Conservation (phyloP, 2,329 filamentous ascomycete genomes). For the Coniochaeta hoffmannii region DNA sequence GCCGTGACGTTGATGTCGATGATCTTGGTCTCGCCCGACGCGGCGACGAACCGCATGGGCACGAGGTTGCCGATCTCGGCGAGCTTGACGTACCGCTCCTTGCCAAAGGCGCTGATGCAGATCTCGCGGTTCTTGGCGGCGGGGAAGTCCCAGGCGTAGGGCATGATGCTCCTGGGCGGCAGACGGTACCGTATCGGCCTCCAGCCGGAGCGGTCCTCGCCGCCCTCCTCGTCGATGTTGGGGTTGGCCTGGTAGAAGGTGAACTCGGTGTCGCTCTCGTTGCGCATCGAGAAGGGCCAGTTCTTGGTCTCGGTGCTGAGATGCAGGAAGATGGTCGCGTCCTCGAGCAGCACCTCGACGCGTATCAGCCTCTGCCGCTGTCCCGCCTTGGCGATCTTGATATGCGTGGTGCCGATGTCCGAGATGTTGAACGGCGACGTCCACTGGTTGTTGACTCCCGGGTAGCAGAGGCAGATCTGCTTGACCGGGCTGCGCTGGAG, state of each 20-base stretch:
- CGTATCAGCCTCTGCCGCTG: slow-evolving; percentile 84
- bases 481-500: slow-evolving; percentile 76
- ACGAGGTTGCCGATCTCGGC: slow-evolving; percentile 95
- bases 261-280: slow-evolving; percentile 95
- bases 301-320: slow-evolving; percentile 86
- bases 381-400: slow-evolving; percentile 87
- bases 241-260: slow-evolving; percentile 94
- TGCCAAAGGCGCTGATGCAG: slow-evolving; percentile 69
- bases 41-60: slow-evolving; percentile 79
- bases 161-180: slow-evolving; percentile 95
- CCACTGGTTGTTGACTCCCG: slow-evolving; percentile 94
- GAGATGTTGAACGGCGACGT: slow-evolving; percentile 97
- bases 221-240: slow-evolving; percentile 84
- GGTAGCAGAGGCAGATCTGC: slow-evolving; percentile 87
- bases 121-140: slow-evolving; percentile 95
- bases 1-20: slow-evolving; percentile 96
- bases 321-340: slow-evolving; percentile 88
- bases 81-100: slow-evolving; percentile 86
- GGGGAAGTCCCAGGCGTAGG: slow-evolving; percentile 98
- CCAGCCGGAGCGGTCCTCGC: slow-evolving; percentile 80
- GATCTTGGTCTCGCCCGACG: slow-evolving; percentile 67
- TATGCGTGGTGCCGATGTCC: slow-evolving; percentile 82
- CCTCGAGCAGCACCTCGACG: slow-evolving; percentile 84
- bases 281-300: slow-evolving; percentile 98
- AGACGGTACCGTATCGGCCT: slow-evolving; percentile 86